phyloP scores from a whole-genome alignment of 1,284 basidiomycete species.

The Vanrija sp. region DNA sequence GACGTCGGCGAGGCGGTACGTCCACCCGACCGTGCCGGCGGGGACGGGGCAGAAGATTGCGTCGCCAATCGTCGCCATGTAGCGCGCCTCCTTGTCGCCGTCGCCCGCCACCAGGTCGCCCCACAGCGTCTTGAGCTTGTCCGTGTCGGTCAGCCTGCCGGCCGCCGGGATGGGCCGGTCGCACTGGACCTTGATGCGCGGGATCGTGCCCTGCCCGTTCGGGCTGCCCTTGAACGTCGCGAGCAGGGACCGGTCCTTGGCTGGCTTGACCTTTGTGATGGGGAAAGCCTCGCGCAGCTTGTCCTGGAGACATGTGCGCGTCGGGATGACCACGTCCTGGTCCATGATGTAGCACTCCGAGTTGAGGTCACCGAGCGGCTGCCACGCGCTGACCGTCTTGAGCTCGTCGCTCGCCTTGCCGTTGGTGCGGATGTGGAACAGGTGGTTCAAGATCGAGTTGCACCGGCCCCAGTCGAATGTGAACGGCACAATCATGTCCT shows the following conservation, averaged over 20 bases:
- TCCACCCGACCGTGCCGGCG: conserved; percentile 39
- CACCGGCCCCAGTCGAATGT: conserved; percentile 47
- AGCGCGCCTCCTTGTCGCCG: conserved; percentile 35
- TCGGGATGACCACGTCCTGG: conserved; percentile 36
- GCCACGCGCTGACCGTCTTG: conserved; percentile 18
- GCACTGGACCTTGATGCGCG: conserved; percentile 27
- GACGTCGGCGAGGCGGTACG: conserved; percentile 41
- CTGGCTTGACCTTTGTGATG: conserved; percentile 16
- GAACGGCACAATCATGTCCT: conserved; percentile 43
- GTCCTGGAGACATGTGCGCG: conserved; percentile 29
- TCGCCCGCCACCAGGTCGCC: neutral
- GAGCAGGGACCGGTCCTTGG: conserved; percentile 17
- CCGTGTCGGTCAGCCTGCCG: conserved; percentile 7
- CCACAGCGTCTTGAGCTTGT: conserved; percentile 4
- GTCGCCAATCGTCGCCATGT: conserved; percentile 39
- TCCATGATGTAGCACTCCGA: conserved; percentile 26
- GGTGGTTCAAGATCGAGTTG: conserved; percentile 18
- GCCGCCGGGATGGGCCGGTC: conserved; percentile 2
- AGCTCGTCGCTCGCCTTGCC: conserved; percentile 1
- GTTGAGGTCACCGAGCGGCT: conserved; percentile 34
- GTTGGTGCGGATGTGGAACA: conserved; percentile 16
- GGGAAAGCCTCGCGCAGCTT: conserved; percentile 22
- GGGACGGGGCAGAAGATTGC: conserved; percentile 48
- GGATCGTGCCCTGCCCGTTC: conserved; percentile 19
- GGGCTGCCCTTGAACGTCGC: conserved; percentile 29